Percentiles rank a stretch among this genome's conserved stretches.
phyloP scores from a whole-genome alignment of 2,329 filamentous ascomycete species.

The Calonectria hongkongensis region DNA sequence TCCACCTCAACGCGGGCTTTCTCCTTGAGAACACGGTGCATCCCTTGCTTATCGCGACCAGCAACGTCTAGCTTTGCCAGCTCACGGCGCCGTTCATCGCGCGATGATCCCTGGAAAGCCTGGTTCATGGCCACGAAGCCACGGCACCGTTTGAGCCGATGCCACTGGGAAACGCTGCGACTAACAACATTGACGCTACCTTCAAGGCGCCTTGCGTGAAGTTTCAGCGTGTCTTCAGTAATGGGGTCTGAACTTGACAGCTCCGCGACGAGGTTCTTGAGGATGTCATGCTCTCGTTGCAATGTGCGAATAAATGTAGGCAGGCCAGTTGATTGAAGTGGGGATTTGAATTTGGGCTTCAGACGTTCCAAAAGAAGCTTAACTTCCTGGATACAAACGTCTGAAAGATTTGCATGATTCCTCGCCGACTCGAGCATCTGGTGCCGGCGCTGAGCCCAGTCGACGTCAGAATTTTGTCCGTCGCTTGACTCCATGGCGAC shows the following conservation, averaged over 20 bases:
- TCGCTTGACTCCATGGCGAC: constrained; percentile 16
- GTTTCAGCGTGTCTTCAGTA: constrained; percentile 38
- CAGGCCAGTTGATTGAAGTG: constrained; percentile 46
- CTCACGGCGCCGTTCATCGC: constrained; percentile 51
- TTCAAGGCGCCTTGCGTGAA: constrained; percentile 49
- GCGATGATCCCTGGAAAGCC: constrained; percentile 58
- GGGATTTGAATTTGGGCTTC: constrained; percentile 19
- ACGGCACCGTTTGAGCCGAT: constrained; percentile 57
- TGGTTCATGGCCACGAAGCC: constrained; percentile 57
- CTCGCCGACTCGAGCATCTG: constrained; percentile 46
- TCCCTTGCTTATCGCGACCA: constrained; percentile 53
- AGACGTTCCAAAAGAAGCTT: constrained; percentile 31
- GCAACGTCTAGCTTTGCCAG: constrained; percentile 49
- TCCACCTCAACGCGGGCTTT: constrained; percentile 60
- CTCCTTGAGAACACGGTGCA: constrained; percentile 59
- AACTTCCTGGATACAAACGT: constrained; percentile 36
- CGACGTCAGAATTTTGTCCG: constrained; percentile 1
- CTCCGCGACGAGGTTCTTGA: constrained; percentile 38
- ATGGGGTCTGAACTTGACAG: constrained; percentile 34
- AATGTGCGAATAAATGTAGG: constrained; percentile 49
- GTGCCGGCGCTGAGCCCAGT: constrained; percentile 32
- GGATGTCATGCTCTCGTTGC: constrained; percentile 41
- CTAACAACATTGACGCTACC: constrained; percentile 48
- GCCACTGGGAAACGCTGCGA: constrained; percentile 56
- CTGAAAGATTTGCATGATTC: constrained; percentile 16